A percentile compares a stretch with the other conserved stretches of the same genome.
Conservation (phyloP, 202 grass and related monocot genomes). For the Saccharum hybrid region DNA sequence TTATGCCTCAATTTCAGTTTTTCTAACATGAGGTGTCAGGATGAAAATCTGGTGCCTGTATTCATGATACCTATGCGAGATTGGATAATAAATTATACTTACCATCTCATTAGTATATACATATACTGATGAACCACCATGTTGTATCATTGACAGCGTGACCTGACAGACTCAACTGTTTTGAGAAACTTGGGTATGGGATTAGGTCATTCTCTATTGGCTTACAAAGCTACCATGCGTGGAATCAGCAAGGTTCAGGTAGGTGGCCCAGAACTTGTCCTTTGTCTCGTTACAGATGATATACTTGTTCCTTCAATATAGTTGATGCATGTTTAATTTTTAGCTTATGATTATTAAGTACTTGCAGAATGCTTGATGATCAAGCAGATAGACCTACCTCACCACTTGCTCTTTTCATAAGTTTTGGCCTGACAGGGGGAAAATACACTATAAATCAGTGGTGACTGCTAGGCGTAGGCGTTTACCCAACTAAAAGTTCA, state of each 20-base stretch:
- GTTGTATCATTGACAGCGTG: slow-evolving; percentile 61
- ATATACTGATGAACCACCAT: slow-evolving; percentile 38
- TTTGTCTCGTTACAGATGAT: slow-evolving; percentile 11
- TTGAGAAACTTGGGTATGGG: slow-evolving; percentile 84
- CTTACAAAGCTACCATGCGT: slow-evolving; percentile 79
- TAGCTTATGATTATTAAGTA: background rate
- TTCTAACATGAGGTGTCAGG: slow-evolving; percentile 15
- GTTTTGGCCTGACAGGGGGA: slow-evolving; percentile 18
- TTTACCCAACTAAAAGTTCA: background rate
- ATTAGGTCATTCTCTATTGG: slow-evolving; percentile 83
- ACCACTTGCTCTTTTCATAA: slow-evolving; percentile 12
- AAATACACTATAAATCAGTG: background rate
- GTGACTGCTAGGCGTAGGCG: background rate
- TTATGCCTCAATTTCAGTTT: slow-evolving; percentile 21
- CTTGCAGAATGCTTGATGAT: background rate
- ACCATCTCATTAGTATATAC: background rate
- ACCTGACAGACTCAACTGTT: slow-evolving; percentile 94
- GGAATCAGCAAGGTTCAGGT: slow-evolving; percentile 95
- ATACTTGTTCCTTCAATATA: slow-evolving; percentile 20
- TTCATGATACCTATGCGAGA: slow-evolving; percentile 14
- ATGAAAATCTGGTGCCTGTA: slow-evolving; percentile 3
- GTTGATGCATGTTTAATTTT: background rate
- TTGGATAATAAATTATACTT: background rate
- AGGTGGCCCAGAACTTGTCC: background rate
- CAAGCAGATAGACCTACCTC: slow-evolving; percentile 1